Base-by-base conservation (phyloP, 768 basidiomycete genomes). In the Lentinula guzmanii region DNA sequence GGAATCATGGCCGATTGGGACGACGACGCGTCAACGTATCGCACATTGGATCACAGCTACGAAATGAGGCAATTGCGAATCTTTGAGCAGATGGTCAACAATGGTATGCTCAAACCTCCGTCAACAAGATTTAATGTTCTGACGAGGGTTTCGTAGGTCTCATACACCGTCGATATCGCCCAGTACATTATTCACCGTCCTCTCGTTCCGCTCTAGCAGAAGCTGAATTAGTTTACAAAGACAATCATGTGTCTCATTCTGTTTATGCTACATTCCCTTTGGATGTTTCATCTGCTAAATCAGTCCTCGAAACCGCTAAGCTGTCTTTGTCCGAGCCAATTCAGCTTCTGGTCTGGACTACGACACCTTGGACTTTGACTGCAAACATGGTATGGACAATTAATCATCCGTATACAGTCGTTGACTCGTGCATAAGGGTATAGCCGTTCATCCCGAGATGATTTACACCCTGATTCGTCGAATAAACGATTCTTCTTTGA, bases 281-380 rank as follows among this genome's bases (percentile, higher is more conserved):
- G n/a, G 79, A 84, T 59, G 60, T 61, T 11, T 63, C 68, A 16
- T 67, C 65, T 31, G 51, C 43, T 39, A 9, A 39, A 37, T 13
- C 10, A 51, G 39, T 50, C 1, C 48, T 60, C 16, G 16, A 28
- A 60, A 24, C 16, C n/a, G n/a, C 43, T 10, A 37, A 34, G 31
- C 3, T 42, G 53, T 3, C 65, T 69, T 11, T 70, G 72, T 42
- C 53, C 13, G 46, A 16, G 6, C 34, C 33, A 2, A 72, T 87
- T 10, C 79, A 80, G 33, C 66, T 97, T 9, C 76, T 94, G 16
- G 90, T 96, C 4, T 99, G 96, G 96, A 98, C 96, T 2, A 98
- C 96, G 3, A 98, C 96, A 0, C 92, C 96, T 1, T 99, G 96
- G 96, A 98, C 93, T 4, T 75, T 98, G 52, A 93, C 91, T 5